phyloP scores from a whole-genome alignment of 371 early-diverging fungal genomes.

The Mucor plumbeus region DNA sequence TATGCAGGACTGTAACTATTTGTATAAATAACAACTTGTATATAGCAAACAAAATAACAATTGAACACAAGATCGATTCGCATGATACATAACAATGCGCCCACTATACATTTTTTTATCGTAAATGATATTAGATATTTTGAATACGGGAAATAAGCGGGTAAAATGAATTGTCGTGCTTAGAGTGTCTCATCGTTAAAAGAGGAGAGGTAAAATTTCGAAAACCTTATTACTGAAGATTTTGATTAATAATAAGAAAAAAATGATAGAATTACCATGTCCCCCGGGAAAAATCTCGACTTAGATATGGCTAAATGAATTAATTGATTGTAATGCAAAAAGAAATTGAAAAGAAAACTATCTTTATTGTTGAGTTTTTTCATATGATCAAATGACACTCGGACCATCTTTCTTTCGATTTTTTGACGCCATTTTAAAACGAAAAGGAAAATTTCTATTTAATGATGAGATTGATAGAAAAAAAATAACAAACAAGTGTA shows the following conservation, averaged over 20 bases:
- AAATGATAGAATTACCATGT: not conserved
- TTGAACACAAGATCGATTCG: constrained; percentile 22
- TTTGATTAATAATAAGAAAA: not conserved
- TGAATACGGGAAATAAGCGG: constrained; percentile 3
- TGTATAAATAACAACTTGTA: not conserved
- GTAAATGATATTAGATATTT: not conserved
- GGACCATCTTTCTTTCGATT: constrained; percentile 2
- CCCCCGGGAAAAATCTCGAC: not conserved
- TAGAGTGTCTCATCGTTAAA: not conserved
- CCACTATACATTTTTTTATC: not conserved
- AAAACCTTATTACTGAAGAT: not conserved
- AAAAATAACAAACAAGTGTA: constrained; percentile 8
- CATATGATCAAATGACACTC: constrained; percentile 15
- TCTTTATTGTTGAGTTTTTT: not conserved
- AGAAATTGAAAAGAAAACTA: too few relatives aligned
- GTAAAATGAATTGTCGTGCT: not conserved
- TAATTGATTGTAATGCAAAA: not conserved
- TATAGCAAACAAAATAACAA: constrained; percentile 13
- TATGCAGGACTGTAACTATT: not conserved
- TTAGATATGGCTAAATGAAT: not conserved
- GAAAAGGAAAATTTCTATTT: not conserved
- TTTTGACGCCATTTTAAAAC: constrained; percentile 21
- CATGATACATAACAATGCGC: constrained; percentile 22
- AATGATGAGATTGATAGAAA: constrained; percentile 1
- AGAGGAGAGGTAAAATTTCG: constrained; percentile 1